phyloP scores from a whole-genome alignment of 495 filamentous ascomycete genomes.

The Bombardia bombarda region DNA sequence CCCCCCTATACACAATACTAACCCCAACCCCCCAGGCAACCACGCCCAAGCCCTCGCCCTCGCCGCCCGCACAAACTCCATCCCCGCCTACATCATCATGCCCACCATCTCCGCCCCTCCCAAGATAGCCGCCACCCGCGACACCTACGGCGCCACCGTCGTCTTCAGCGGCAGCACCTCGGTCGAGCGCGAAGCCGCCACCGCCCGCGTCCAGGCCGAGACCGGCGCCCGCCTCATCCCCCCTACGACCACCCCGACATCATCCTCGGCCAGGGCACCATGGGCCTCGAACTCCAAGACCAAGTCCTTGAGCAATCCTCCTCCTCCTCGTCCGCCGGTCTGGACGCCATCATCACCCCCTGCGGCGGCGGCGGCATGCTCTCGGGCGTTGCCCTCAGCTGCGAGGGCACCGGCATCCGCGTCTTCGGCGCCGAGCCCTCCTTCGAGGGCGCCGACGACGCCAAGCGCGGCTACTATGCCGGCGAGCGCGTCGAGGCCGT shows the following conservation, averaged over 20 bases:
- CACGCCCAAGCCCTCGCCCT: conserved; percentile 93
- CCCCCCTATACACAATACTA: neutral
- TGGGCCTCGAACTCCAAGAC: conserved; percentile 70
- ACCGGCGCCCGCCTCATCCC: conserved; percentile 75
- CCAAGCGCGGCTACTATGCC: conserved; percentile 53
- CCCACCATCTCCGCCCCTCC: conserved; percentile 70
- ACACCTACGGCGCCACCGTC: conserved; percentile 63
- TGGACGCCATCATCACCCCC: conserved; percentile 80
- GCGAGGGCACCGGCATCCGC: conserved; percentile 52
- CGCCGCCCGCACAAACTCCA: conserved; percentile 55
- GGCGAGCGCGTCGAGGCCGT: conserved; percentile 58
- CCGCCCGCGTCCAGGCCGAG: conserved; percentile 51
- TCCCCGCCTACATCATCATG: conserved; percentile 82
- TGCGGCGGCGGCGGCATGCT: conserved; percentile 86
- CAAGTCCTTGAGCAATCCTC: conserved; percentile 44
- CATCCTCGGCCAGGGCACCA: conserved; percentile 85
- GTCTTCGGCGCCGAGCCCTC: conserved; percentile 92
- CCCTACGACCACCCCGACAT: conserved; percentile 90
- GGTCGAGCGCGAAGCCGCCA: conserved; percentile 72
- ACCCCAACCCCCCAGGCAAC: conserved; percentile 53
- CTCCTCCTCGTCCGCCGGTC: conserved; percentile 3
- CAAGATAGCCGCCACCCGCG: conserved; percentile 76
- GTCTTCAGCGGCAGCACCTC: conserved; percentile 76
- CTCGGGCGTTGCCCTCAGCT: conserved; percentile 70
- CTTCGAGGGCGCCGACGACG: conserved; percentile 81